Base-by-base conservation (phyloP, 306 rosid species). In the Acacia confusa region DNA sequence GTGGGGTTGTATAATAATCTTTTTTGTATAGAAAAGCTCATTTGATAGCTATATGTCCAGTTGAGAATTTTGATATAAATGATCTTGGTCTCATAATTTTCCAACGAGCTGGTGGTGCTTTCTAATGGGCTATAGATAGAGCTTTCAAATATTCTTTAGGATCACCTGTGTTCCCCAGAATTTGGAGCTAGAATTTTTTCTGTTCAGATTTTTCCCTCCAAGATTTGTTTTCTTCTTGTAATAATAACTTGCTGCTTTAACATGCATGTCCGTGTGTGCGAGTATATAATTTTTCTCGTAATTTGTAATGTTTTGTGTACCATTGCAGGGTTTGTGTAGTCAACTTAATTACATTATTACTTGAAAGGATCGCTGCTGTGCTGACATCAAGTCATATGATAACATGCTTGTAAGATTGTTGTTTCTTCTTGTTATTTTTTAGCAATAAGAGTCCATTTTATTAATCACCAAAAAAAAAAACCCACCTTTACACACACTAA, bases 321-420 rank as follows among this genome's bases (percentile, higher is more conserved):
- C 66, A 64, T 70, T 78, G 84, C 94, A 95, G 99, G 90, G 97
- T 93, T 88, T 97, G 97, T 81, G 93, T 93, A 63, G 99, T 97
- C 82, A 95, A 86, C 87, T 95, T 95, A 78, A 89, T 90, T 70
- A 82, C 89, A 84, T 74, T 91, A 82, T 87, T 95, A 77, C 91
- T 91, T 84, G 97, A 92, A 81, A 88, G 92, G 72, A 94, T 95
- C 36, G 36, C 2, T 28, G 32, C 71, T 93, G 94, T 25, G 83
- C 52, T 82, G 97, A 93, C 83, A 88, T 95, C 84, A 93, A 88
- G 76, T 90, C 97, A 47, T 90, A 89, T 83, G 88, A 97, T 76
- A 90, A 81, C 84, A 93, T 84, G 90, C 85, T 95, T 70, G 88
- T 87, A 78, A 93, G 86, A 78, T 81, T 93, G 85, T 79, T 95